Conservation (phyloP, 371 early-diverging fungal genomes). For the Synchytrium microbalum region DNA sequence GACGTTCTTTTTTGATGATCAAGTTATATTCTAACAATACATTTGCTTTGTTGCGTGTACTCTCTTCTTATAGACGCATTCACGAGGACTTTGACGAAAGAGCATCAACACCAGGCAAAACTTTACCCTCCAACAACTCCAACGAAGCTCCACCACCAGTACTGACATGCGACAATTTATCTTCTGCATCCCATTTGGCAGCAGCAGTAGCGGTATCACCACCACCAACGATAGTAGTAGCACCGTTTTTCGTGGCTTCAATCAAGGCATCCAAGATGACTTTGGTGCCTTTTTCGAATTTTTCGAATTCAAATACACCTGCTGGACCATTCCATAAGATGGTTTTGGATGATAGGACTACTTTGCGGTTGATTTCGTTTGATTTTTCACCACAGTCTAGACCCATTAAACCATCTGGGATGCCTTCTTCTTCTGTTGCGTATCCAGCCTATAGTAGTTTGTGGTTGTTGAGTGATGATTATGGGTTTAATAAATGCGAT, state of each 20-base stretch:
- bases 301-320: conserved; percentile 96
- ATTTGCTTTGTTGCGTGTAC: too few relatives aligned
- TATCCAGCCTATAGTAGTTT: conserved; percentile 47
- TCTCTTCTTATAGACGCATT: too few relatives aligned
- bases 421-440: conserved; percentile 83
- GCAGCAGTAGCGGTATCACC: conserved; percentile 98
- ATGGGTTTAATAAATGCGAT: conserved; percentile 14
- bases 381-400: conserved; percentile 91
- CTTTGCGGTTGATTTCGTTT: conserved; percentile 60
- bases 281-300: conserved; percentile 88
- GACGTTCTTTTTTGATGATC: too few relatives aligned
- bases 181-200: conserved; percentile 75
- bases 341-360: conserved; percentile 73
- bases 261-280: conserved; percentile 76
- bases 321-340: conserved; percentile 99
- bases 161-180: conserved; percentile 87
- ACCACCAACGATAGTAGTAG: conserved; percentile 68
- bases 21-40: too few relatives aligned
- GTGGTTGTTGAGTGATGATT: neutral
- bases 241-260: conserved; percentile 69
- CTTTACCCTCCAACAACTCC: conserved; percentile 89
- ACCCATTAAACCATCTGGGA: conserved; percentile 87
- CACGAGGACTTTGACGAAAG: conserved; percentile 12
- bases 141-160: conserved; percentile 98
- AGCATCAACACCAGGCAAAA: conserved; percentile 29